Base-by-base conservation (phyloP, 345 rosid species). In the Cochlearia excelsa region DNA sequence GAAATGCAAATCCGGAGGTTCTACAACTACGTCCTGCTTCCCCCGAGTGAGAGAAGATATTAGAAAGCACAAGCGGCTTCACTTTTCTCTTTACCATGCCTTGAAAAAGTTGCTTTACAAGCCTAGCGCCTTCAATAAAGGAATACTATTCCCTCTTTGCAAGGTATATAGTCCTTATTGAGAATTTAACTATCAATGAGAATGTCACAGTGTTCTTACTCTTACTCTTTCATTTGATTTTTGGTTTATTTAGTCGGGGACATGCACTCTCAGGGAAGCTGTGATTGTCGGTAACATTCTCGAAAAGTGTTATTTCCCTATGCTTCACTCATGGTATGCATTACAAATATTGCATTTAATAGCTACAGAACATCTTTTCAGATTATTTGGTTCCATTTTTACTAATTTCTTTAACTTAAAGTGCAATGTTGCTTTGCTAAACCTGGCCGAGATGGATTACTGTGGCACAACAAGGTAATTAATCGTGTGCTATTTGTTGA, bases 401-500 rank as follows among this genome's bases (percentile, higher is more conserved):
- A n/a, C 0, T 43, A 41, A 52, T 64, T 11, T 28, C 61, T 59
- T 51, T 31, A 9, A 50, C 65, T 68, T 63, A 42, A 57, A 70
- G n/a, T n/a, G n/a, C 40, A 87, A 97, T 77, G 84, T 78, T 71
- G 95, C 96, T 39, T 51, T 94, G 59, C 58, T 78, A 68, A 85
- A 77, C 75, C 90, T 94, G 30, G 93, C 95, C 2, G 90, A 84
- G 76, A 87, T 87, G 95, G 87, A 94, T 61, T 90, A 94, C 54
- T 87, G 96, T 66, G 97, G 99, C 39, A 87, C 99, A 45, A 93
- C 97, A 37, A 93, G 99, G 99, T 90, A 82, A 50, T n/a, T n/a
- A n/a, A n/a, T n/a, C n/a, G n/a, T n/a, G n/a, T n/a, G n/a, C n/a
- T n/a, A n/a, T n/a, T n/a, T n/a, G n/a, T n/a, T n/a, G n/a, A n/a